Percentiles rank a stretch among this genome's conserved stretches.
These are phyloP conservation scores for Penicillium maclennaniae DNA, from an alignment of 495 filamentous ascomycete species.

Conservation along the genomic window DNA sequence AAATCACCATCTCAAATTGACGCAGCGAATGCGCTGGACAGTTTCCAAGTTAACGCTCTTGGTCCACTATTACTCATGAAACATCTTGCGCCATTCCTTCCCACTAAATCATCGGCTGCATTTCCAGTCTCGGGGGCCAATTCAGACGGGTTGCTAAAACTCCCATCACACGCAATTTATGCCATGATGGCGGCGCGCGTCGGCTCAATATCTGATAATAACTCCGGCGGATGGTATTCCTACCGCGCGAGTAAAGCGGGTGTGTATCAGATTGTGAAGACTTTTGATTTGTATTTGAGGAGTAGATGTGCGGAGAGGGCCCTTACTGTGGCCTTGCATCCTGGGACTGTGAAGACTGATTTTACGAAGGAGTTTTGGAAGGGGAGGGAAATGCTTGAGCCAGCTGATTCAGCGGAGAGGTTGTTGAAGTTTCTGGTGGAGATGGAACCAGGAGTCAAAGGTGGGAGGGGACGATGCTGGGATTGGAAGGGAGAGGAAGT, in stretches of 20 bases:
- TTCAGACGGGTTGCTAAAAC: constrained; percentile 4
- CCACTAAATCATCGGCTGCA: constrained; percentile 40
- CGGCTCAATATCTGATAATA: constrained; percentile 68
- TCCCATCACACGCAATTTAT: constrained; percentile 54
- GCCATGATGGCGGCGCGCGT: constrained; percentile 73
- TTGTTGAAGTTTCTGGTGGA: constrained; percentile 52
- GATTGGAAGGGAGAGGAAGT: constrained; percentile 75
- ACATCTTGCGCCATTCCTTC: constrained; percentile 64
- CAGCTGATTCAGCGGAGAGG: constrained; percentile 57
- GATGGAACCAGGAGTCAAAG: constrained; percentile 31
- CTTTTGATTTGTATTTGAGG: constrained; percentile 65
- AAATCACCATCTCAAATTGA: constrained; percentile 64
- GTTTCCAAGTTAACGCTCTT: constrained; percentile 65
- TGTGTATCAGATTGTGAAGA: constrained; percentile 66
- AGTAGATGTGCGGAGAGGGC: constrained; percentile 53
- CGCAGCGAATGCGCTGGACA: constrained; percentile 51
- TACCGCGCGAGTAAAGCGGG: constrained; percentile 73
- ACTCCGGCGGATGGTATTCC: constrained; percentile 67
- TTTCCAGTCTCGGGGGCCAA: constrained; percentile 10
- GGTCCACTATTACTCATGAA: constrained; percentile 75
- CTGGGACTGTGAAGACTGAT: constrained; percentile 75
- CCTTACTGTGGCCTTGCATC: constrained; percentile 69
- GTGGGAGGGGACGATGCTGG: constrained; percentile 65
- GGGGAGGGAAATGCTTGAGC: constrained; percentile 54
- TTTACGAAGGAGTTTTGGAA: constrained; percentile 71